These are phyloP conservation scores for Volvariella surrecta DNA, from an alignment of 1,284 basidiomycete genomes.

Conservation along the genomic window DNA sequence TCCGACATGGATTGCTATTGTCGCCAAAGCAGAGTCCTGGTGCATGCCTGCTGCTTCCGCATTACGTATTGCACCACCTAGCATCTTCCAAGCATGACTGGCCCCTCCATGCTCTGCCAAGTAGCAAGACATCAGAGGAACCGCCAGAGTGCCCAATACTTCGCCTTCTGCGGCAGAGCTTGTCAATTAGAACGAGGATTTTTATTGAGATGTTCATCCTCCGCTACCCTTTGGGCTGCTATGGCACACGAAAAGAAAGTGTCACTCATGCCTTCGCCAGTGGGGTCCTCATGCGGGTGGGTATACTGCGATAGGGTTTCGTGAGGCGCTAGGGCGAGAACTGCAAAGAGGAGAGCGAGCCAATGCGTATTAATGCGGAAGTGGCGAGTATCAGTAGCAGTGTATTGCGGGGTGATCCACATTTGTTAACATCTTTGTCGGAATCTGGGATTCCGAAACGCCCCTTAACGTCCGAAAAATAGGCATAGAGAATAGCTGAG, in stretches of 20 bases:
- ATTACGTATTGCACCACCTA: slow-evolving; percentile 32
- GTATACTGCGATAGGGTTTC: slow-evolving; percentile 5
- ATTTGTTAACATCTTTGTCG: slow-evolving; percentile 29
- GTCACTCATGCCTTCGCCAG: slow-evolving; percentile 10
- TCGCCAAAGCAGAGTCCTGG: slow-evolving; percentile 37
- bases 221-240: slow-evolving; percentile 35
- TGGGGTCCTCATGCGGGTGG: neutral
- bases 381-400: slow-evolving; percentile 18
- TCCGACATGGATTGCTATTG: slow-evolving; percentile 40
- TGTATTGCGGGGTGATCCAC: slow-evolving; percentile 32
- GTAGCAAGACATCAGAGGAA: slow-evolving; percentile 35
- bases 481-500: slow-evolving; percentile 27
- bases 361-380: slow-evolving; percentile 38
- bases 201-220: slow-evolving; percentile 34
- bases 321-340: slow-evolving; percentile 32
- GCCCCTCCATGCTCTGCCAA: slow-evolving; percentile 38
- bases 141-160: slow-evolving; percentile 37
- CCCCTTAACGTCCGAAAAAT: slow-evolving; percentile 40
- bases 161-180: slow-evolving; percentile 36
- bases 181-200: slow-evolving; percentile 26
- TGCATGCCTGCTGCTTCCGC: slow-evolving; percentile 45
- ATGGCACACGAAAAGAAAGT: slow-evolving; percentile 35
- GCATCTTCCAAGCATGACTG: slow-evolving; percentile 47
- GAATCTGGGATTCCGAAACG: slow-evolving; percentile 43
- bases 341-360: slow-evolving; percentile 38